Evolutionary conservation across 768 basidiomycete genomes (phyloP), one percentile per base, ranked within the genome.

Genomic region (Calocera cornea): DNA sequence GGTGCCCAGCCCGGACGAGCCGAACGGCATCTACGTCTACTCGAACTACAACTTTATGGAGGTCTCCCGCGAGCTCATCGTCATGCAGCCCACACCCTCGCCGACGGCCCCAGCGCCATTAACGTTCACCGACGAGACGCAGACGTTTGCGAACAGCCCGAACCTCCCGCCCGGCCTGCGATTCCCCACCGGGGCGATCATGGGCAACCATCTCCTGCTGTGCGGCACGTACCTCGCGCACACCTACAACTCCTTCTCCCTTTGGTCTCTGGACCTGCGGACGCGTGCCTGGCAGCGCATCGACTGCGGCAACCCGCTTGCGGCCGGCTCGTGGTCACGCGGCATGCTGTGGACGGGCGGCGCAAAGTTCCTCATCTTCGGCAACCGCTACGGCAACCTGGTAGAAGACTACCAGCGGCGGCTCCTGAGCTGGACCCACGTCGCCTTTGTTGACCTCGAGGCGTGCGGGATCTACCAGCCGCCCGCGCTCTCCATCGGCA

Each of bases 11-110:
- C 85, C 86, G 68, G 86, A 91, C 68, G 83, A 85, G 72, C 91
- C 92, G 8, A 87, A 86, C 71, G 90, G 97, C 71, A 90, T 97
- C 34, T 90, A 85, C 76, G 80, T 95, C 31, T 99, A 95, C 77
- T 93, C 91, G 72, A 99, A 98, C 75, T 97, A 95, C 80, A 97
- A 97, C 78, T 94, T 94, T 77, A 91, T 89, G 66, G 92, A 97
- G 74, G 95, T 97, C 69, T 90, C 92, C 74, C 89, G 95, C 44
- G 95, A 97, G 75, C 85, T 98, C 64, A 92, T 97, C 78, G 83
- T 97, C 34, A 87, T 97, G 75, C 86, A 89, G 2, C 93, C 93
- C 0, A 80, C 87, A 0, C 70, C 74, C 0, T 49, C 68, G 1
- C 67, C 38, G 64, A 70, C 40, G 41, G 49, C 44, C 86, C 90